These are phyloP conservation scores for Flueggea neowawraea DNA, from an alignment of 441 rosid species.

Conservation along the genomic window DNA sequence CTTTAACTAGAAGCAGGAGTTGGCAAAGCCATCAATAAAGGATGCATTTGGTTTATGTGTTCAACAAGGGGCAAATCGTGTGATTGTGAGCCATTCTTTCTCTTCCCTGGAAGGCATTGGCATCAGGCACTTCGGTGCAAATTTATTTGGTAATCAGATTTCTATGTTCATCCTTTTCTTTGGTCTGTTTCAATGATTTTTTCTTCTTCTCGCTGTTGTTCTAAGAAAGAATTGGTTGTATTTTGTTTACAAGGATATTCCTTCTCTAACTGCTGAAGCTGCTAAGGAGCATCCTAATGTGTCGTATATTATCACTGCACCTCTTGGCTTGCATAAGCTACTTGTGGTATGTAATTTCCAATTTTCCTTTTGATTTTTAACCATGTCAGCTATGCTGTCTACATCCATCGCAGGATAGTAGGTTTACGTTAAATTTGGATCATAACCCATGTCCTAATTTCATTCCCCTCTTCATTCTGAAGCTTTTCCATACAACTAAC, in stretches of 20 bases:
- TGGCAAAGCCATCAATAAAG: constrained; percentile 85
- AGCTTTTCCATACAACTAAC: neutral
- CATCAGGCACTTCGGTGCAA: constrained; percentile 41
- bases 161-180: too few relatives aligned
- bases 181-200: neutral
- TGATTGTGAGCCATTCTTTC: constrained; percentile 85
- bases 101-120: constrained; percentile 96
- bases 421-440: too few relatives aligned
- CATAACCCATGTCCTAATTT: too few relatives aligned
- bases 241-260: constrained; percentile 60
- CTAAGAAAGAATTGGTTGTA: neutral
- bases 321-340: constrained; percentile 82
- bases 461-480: neutral
- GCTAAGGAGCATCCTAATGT: constrained; percentile 74
- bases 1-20: constrained; percentile 39
- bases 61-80: constrained; percentile 69
- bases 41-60: constrained; percentile 78
- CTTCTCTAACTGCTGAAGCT: constrained; percentile 85
- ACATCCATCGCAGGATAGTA: too few relatives aligned
- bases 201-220: neutral
- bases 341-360: constrained; percentile 59
- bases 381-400: neutral
- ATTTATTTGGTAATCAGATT: too few relatives aligned
- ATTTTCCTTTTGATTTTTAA: neutral
- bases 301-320: constrained; percentile 76